phyloP scores from a whole-genome alignment of 768 basidiomycete species.

The Erythrobasidium yunnanense region DNA sequence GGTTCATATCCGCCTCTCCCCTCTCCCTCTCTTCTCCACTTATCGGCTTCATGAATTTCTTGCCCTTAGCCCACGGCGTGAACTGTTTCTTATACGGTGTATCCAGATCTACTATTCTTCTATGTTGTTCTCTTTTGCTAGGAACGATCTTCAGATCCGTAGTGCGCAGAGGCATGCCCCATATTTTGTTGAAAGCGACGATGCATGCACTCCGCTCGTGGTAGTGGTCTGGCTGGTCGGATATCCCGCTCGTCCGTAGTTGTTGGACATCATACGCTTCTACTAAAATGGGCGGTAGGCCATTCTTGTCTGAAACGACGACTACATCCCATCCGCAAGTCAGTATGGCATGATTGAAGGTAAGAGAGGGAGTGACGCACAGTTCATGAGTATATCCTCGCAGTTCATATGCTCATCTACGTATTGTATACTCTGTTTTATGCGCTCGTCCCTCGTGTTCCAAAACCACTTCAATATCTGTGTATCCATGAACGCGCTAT shows the following conservation, averaged over 20 bases:
- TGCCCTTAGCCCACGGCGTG: slow-evolving; percentile 3
- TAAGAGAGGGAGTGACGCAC: background rate
- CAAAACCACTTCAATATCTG: slow-evolving; percentile 21
- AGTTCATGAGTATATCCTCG: slow-evolving; percentile 27
- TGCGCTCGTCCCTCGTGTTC: slow-evolving; percentile 6
- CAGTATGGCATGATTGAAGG: background rate
- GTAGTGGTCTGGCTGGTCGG: slow-evolving; percentile 8
- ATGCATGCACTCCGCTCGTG: slow-evolving; percentile 3
- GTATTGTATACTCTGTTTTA: slow-evolving; percentile 5
- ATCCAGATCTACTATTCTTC: background rate
- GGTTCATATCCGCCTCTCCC: too few species aligned
- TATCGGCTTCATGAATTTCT: slow-evolving; percentile 8
- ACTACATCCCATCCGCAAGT: slow-evolving; percentile 1
- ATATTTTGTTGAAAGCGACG: slow-evolving; percentile 7
- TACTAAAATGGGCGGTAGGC: slow-evolving; percentile 2
- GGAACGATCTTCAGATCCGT: slow-evolving; percentile 2
- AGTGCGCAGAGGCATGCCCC: slow-evolving; percentile 9
- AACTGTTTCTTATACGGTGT: background rate
- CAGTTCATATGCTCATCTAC: slow-evolving; percentile 25
- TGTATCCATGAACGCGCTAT: slow-evolving; percentile 2
- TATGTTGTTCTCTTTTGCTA: background rate
- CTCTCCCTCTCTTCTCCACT: too few species aligned
- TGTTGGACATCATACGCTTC: slow-evolving; percentile 15
- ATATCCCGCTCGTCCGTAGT: slow-evolving; percentile 9
- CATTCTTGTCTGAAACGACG: slow-evolving; percentile 15